A percentile compares a stretch with the other conserved stretches of the same genome.
These are phyloP conservation scores for Avicennia marina DNA, from an alignment of 257 asterid genomes.

Conservation along the genomic window DNA sequence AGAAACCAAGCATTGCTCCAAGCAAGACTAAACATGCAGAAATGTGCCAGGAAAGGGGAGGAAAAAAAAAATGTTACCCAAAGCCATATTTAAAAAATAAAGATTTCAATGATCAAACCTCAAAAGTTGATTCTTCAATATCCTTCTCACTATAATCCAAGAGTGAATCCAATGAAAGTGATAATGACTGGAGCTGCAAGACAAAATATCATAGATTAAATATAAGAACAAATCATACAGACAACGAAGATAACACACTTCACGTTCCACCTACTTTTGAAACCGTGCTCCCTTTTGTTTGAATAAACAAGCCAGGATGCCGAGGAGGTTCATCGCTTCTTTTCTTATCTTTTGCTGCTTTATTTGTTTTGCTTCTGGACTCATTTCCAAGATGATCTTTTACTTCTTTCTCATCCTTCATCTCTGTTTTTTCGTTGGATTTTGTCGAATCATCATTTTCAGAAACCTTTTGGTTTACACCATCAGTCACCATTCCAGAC, in stretches of 20 bases:
- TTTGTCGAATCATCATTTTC: constrained; percentile 32
- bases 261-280: constrained; percentile 52
- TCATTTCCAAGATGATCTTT: constrained; percentile 38
- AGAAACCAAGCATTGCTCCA: constrained; percentile 3
- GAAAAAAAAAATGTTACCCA: background rate
- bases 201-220: constrained; percentile 18
- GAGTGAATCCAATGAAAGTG: constrained; percentile 92
- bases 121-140: constrained; percentile 79
- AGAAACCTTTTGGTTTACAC: constrained; percentile 24
- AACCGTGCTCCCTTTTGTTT: constrained; percentile 63
- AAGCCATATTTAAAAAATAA: background rate
- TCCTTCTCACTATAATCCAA: constrained; percentile 81
- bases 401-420: constrained; percentile 42
- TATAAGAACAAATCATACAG: background rate
- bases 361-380: constrained; percentile 37
- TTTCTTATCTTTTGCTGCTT: constrained; percentile 51
- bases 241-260: background rate
- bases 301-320: constrained; percentile 87
- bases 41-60: background rate
- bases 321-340: constrained; percentile 67
- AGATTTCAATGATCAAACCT: constrained; percentile 39
- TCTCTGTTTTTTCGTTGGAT: constrained; percentile 37
- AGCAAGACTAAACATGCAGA: background rate
- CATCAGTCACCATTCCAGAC: constrained; percentile 35
- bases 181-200: constrained; percentile 67